Evolutionary conservation across 176 grass and related monocot species (phyloP).

Genomic region (Oryza australiensis): DNA sequence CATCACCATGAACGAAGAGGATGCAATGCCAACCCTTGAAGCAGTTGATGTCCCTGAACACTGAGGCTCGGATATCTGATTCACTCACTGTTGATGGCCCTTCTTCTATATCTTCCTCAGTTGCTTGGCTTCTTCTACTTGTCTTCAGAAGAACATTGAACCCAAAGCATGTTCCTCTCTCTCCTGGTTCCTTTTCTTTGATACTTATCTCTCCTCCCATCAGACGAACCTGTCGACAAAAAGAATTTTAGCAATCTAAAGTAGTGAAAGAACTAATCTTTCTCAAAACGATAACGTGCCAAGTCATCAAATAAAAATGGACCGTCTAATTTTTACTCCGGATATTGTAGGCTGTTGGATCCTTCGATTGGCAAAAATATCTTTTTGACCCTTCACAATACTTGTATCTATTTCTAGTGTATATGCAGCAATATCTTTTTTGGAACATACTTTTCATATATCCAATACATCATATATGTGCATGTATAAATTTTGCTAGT

Average conservation of each 20-base stretch:
- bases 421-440: not conserved
- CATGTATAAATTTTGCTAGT: too few relatives aligned
- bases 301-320: too few relatives aligned
- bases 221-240: constrained; percentile 59
- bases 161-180: constrained; percentile 68
- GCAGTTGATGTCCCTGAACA: constrained; percentile 34
- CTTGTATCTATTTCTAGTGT: too few relatives aligned
- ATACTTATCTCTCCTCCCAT: constrained; percentile 93
- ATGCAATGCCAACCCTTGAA: constrained; percentile 57
- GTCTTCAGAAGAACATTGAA: constrained; percentile 75
- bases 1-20: constrained; percentile 60
- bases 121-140: constrained; percentile 7
- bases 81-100: not conserved
- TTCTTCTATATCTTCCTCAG: constrained; percentile 36
- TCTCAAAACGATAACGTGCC: too few relatives aligned
- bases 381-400: too few relatives aligned
- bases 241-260: not conserved
- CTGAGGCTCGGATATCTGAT: not conserved
- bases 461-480: too few relatives aligned
- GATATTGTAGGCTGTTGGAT: too few relatives aligned
- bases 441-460: not conserved
- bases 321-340: too few relatives aligned
- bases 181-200: constrained; percentile 56
- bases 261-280: too few relatives aligned
- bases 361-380: too few relatives aligned